A percentile compares a stretch with the other conserved stretches of the same genome.
These are phyloP conservation scores for Neurospora sp. DNA, from an alignment of 495 filamentous ascomycete genomes.

Conservation along the genomic window DNA sequence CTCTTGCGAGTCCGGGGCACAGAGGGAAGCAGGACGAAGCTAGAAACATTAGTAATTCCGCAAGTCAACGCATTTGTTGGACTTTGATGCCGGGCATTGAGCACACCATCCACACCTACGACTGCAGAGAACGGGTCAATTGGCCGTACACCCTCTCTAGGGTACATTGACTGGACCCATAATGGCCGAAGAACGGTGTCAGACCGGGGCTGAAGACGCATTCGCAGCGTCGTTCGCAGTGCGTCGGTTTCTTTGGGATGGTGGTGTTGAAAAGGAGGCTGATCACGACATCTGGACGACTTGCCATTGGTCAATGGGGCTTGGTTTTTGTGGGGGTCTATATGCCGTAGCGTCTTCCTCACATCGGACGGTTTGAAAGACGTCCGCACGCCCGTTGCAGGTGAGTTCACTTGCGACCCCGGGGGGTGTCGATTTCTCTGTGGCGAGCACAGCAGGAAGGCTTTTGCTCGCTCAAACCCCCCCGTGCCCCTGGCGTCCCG, in stretches of 20 bases:
- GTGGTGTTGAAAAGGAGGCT: constrained; percentile 24
- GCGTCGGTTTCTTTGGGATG: constrained; percentile 10
- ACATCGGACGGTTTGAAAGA: not conserved
- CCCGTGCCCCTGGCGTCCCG: not conserved
- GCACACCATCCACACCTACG: not conserved
- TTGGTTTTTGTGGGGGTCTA: constrained; percentile 17
- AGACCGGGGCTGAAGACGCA: constrained; percentile 10
- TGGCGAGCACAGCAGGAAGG: not conserved
- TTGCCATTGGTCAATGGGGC: constrained; percentile 19
- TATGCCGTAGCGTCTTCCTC: not conserved
- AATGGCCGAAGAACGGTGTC: constrained; percentile 1
- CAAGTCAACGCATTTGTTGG: not conserved
- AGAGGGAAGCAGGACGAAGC: not conserved
- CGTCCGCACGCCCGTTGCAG: not conserved
- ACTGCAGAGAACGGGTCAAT: not conserved
- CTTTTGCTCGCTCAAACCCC: not conserved
- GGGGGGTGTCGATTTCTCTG: not conserved
- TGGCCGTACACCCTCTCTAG: not conserved
- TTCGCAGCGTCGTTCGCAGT: constrained; percentile 6
- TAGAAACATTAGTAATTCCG: constrained; percentile 18
- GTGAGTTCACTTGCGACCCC: not conserved
- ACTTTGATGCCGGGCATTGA: not conserved
- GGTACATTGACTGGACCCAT: not conserved
- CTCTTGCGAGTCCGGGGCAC: not conserved
- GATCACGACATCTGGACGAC: constrained; percentile 25